phyloP scores from a whole-genome alignment of 306 rosid genomes.

The Chamaecrista fasciculata region DNA sequence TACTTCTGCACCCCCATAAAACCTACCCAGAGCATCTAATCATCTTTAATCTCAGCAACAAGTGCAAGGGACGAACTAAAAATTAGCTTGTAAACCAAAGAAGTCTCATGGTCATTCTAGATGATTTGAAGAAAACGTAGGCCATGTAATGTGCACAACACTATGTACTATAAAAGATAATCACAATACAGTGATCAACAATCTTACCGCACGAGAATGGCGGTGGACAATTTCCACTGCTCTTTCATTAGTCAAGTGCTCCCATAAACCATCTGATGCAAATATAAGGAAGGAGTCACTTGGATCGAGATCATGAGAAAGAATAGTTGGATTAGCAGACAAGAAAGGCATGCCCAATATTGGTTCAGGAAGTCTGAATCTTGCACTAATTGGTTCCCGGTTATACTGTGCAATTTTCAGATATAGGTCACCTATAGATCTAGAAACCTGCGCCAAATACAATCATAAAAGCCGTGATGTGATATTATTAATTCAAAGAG shows the following conservation, averaged over 20 bases:
- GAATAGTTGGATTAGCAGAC: slow-evolving; percentile 69
- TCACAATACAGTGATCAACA: slow-evolving; percentile 14
- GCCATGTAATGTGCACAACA: slow-evolving; percentile 9
- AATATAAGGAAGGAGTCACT: slow-evolving; percentile 90
- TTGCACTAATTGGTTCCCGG: slow-evolving; percentile 57
- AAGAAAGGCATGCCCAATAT: slow-evolving; percentile 72
- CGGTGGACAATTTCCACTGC: slow-evolving; percentile 83
- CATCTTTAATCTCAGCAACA: neutral
- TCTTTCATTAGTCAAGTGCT: slow-evolving; percentile 75
- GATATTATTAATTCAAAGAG: neutral
- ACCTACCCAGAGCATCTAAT: neutral
- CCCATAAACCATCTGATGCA: slow-evolving; percentile 98
- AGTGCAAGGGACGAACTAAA: neutral
- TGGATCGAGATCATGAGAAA: slow-evolving; percentile 72
- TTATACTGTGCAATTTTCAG: slow-evolving; percentile 77
- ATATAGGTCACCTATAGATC: slow-evolving; percentile 83
- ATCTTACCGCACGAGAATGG: slow-evolving; percentile 63
- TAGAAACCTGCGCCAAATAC: slow-evolving; percentile 74
- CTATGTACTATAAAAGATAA: slow-evolving; percentile 3
- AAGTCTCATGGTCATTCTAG: neutral
- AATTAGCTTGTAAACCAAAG: neutral
- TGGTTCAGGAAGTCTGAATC: slow-evolving; percentile 91
- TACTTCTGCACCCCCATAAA: neutral
- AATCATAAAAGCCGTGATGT: slow-evolving; percentile 13
- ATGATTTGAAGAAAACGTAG: neutral